Percentiles rank a stretch among this genome's conserved stretches.
Conservation (phyloP, 1,284 basidiomycete genomes). For the Puccinia coronata region DNA sequence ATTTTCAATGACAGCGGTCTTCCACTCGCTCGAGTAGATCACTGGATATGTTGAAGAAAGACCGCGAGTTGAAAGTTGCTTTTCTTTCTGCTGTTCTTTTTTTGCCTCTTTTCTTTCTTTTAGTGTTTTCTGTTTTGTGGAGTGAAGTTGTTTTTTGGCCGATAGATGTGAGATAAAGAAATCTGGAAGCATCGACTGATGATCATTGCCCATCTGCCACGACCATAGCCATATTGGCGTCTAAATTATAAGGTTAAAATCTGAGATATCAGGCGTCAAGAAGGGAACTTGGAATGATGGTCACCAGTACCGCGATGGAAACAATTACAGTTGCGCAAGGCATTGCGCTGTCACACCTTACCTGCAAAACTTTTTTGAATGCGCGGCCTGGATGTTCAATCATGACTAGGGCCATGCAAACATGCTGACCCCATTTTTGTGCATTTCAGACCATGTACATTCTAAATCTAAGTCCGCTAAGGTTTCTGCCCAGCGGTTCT, state of each 20-base stretch:
- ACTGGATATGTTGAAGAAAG: not conserved
- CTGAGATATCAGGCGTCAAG: constrained; percentile 7
- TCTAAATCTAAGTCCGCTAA: too few relatives aligned
- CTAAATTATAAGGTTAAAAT: not conserved
- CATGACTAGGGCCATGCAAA: too few relatives aligned
- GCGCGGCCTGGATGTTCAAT: too few relatives aligned
- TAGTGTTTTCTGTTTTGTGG: not conserved
- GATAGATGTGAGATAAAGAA: not conserved
- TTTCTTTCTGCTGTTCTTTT: not conserved
- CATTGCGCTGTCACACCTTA: too few relatives aligned
- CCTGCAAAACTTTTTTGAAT: too few relatives aligned
- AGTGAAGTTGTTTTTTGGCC: not conserved
- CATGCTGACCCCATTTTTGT: too few relatives aligned
- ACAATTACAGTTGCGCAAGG: too few relatives aligned
- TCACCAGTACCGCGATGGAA: not conserved
- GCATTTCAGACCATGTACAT: too few relatives aligned
- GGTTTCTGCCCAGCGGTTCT: too few relatives aligned
- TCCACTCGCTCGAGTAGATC: not conserved
- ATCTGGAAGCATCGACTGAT: constrained; percentile 1
- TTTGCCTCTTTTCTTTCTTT: not conserved
- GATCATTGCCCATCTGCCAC: not conserved
- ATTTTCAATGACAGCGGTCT: constrained; percentile 3
- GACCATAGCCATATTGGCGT: not conserved
- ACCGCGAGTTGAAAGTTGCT: not conserved
- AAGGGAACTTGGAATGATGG: not conserved